phyloP scores from a whole-genome alignment of 345 rosid genomes.

The Hibiscus trionum region DNA sequence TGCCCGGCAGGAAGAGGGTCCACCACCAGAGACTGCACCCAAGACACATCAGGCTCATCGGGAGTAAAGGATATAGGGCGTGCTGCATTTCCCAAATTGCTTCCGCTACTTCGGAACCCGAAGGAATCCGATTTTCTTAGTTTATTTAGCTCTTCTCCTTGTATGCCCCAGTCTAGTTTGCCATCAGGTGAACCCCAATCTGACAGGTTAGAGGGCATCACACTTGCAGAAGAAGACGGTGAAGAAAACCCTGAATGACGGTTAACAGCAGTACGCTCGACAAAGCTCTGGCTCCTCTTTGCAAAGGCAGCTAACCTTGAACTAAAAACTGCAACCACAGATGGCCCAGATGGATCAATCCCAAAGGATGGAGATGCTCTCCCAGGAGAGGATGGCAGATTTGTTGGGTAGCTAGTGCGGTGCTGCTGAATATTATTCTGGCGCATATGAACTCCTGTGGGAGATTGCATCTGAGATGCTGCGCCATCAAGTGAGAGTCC shows the following conservation, averaged over 20 bases:
- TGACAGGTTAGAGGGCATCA: conserved; percentile 23
- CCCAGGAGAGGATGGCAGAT: conserved; percentile 45
- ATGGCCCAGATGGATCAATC: conserved; percentile 32
- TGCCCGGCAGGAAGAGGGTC: conserved; percentile 34
- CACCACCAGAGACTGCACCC: conserved; percentile 72
- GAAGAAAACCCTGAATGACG: conserved; percentile 34
- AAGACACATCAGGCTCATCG: conserved; percentile 69
- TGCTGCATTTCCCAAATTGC: conserved; percentile 14
- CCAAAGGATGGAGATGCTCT: conserved; percentile 39
- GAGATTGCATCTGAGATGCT: conserved; percentile 32
- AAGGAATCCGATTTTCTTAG: conserved; percentile 65
- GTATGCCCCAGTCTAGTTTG: conserved; percentile 74
- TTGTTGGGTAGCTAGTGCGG: conserved; percentile 39
- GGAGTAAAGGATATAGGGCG: conserved; percentile 15
- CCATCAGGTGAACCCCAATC: conserved; percentile 93
- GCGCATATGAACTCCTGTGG: conserved; percentile 37
- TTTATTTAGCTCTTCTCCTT: conserved; percentile 66
- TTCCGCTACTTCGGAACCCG: conserved; percentile 39
- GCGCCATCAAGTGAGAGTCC: conserved; percentile 33
- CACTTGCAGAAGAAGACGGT: conserved; percentile 26
- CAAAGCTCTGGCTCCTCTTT: conserved; percentile 70
- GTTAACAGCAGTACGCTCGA: conserved; percentile 43
- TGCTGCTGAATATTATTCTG: conserved; percentile 44
- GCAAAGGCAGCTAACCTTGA: conserved; percentile 67
- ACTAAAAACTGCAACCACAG: conserved; percentile 39